Evolutionary conservation across 2,329 filamentous ascomycete genomes (phyloP).

Genomic region (Trichoderma harzianum): DNA sequence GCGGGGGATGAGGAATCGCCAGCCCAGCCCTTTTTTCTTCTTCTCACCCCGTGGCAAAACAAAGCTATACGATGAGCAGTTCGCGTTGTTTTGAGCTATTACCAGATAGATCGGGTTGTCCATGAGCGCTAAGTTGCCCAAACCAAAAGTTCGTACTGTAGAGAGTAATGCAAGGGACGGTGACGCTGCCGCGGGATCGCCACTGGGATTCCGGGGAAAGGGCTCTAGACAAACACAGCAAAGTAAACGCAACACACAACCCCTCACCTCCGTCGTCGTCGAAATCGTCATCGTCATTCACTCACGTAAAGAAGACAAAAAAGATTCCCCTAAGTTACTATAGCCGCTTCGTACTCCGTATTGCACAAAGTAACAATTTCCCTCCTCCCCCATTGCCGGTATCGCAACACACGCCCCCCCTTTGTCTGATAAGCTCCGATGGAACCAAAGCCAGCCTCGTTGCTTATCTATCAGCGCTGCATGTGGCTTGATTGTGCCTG

Average conservation of each 20-base stretch:
- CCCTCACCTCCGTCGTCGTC: not conserved
- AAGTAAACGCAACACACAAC: not conserved
- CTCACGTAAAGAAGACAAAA: not conserved
- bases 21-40: no score
- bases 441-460: not conserved
- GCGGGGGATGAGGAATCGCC: not conserved
- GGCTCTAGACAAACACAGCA: not conserved
- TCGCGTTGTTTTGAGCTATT: not conserved
- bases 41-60: not conserved
- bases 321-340: not conserved
- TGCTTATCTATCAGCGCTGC: not conserved
- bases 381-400: not conserved
- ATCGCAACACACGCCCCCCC: not conserved
- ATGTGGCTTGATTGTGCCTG: not conserved
- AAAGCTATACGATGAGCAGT: not conserved
- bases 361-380: no score
- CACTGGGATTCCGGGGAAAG: slow-evolving; percentile 6
- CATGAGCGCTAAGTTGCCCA: not conserved
- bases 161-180: slow-evolving; percentile 17
- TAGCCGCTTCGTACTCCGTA: no score
- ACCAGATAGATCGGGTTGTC: not conserved
- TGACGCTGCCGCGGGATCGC: slow-evolving; percentile 16
- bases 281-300: not conserved
- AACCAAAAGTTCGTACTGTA: not conserved
- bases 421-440: not conserved